phyloP scores from a whole-genome alignment of 1,284 basidiomycete species.

The Exobasidium rhododendri region DNA sequence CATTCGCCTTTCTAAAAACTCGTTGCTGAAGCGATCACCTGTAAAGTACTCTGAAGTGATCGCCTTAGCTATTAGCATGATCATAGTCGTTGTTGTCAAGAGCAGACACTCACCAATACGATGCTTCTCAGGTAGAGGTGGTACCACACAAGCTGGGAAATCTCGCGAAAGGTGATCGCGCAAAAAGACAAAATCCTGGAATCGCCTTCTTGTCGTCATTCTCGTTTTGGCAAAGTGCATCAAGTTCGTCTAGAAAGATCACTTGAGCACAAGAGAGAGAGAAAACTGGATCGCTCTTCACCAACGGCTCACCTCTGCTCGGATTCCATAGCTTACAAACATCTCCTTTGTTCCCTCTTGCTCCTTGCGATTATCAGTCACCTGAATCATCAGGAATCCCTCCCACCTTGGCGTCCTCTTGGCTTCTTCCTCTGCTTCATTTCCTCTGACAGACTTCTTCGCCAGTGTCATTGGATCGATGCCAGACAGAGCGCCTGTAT shows the following conservation, averaged over 20 bases:
- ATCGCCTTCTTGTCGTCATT: constrained; percentile 75
- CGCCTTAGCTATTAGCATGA: too few relatives aligned
- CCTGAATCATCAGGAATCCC: constrained; percentile 61
- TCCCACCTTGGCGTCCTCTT: constrained; percentile 26
- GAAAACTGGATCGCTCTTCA: background rate
- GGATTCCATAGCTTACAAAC: constrained; percentile 89
- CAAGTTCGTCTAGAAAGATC: constrained; percentile 70
- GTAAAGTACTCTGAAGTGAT: constrained; percentile 78
- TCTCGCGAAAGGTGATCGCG: constrained; percentile 81
- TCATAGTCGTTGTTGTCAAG: background rate
- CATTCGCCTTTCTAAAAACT: constrained; percentile 89
- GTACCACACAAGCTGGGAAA: constrained; percentile 94
- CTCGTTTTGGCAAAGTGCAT: constrained; percentile 66
- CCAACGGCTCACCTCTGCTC: constrained; percentile 68
- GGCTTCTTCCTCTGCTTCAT: constrained; percentile 10
- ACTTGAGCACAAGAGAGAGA: background rate
- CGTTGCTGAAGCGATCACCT: constrained; percentile 90
- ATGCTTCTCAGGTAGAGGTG: constrained; percentile 94
- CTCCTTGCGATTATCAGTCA: constrained; percentile 91
- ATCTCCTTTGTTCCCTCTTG: constrained; percentile 84
- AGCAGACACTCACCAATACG: constrained; percentile 63
- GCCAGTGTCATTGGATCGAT: constrained; percentile 11
- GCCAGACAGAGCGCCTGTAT: constrained; percentile 23
- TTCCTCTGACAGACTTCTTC: constrained; percentile 8
- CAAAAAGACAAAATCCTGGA: constrained; percentile 95